Conservation (phyloP, 441 rosid genomes). For the Codiaeum variegatum region DNA sequence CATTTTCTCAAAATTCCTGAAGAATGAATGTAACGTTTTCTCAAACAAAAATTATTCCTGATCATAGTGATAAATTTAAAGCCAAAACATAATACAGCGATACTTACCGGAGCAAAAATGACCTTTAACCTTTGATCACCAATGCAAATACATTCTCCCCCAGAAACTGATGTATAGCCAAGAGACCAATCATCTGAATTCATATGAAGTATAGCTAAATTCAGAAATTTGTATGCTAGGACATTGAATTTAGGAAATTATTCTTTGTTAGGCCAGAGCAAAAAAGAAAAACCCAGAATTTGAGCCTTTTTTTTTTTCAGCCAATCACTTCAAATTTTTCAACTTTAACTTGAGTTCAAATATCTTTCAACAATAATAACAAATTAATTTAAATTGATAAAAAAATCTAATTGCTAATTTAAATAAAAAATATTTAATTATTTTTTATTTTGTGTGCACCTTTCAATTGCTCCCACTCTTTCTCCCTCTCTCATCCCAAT, state of each 20-base stretch:
- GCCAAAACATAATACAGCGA: neutral
- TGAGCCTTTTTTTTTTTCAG: neutral
- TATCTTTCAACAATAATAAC: neutral
- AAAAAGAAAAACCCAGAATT: neutral
- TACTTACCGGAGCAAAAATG: slow-evolving; percentile 70
- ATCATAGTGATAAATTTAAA: neutral
- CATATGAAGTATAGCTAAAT: slow-evolving; percentile 15
- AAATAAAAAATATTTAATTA: neutral
- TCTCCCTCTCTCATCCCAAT: neutral
- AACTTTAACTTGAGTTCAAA: neutral
- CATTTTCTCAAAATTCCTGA: neutral
- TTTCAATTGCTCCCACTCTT: neutral
- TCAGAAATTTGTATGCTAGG: neutral
- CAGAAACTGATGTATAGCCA: slow-evolving; percentile 58
- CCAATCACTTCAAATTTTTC: neutral
- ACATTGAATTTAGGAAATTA: neutral
- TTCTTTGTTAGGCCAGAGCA: neutral
- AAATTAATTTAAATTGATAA: neutral
- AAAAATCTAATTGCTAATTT: neutral
- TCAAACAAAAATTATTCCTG: neutral
- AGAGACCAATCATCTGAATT: slow-evolving; percentile 73
- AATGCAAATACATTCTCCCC: slow-evolving; percentile 74
- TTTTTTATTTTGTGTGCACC: neutral
- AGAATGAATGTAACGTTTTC: neutral
- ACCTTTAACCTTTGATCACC: slow-evolving; percentile 66